Evolutionary conservation across 2,329 filamentous ascomycete genomes (phyloP).

Genomic region (Penicillium rolfsii): DNA sequence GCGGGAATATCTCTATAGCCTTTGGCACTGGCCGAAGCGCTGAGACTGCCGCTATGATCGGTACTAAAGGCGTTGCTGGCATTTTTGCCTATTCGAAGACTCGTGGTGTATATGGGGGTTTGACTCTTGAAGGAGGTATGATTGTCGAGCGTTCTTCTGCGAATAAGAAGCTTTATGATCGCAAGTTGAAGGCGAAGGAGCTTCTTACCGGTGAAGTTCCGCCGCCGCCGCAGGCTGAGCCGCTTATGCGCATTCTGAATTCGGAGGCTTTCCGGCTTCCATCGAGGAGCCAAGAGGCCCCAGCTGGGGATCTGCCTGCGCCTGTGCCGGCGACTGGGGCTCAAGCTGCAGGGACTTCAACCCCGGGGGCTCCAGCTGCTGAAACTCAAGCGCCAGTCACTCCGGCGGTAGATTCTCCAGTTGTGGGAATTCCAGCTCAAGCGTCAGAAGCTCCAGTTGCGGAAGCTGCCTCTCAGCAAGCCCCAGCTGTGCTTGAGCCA

Average conservation of each 20-base stretch:
- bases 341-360: not conserved
- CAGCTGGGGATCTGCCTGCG: not conserved
- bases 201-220: conserved; percentile 77
- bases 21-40: conserved; percentile 92
- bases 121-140: conserved; percentile 85
- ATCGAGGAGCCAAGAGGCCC: not conserved
- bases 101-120: conserved; percentile 91
- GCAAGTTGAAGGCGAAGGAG: conserved; percentile 74
- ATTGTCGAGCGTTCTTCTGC: conserved; percentile 91
- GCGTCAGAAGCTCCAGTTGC: not conserved
- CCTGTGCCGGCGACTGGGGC: not conserved
- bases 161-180: conserved; percentile 91
- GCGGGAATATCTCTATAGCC: conserved; percentile 91
- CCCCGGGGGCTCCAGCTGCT: not conserved
- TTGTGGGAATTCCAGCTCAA: not conserved
- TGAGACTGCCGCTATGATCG: conserved; percentile 88
- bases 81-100: conserved; percentile 97
- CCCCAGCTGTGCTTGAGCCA: not conserved
- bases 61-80: conserved; percentile 78
- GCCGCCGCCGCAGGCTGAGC: conserved; percentile 76
- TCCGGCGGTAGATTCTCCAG: not conserved
- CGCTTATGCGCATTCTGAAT: conserved; percentile 81
- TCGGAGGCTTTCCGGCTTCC: conserved; percentile 46
- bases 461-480: not conserved
- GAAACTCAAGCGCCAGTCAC: not conserved